Evolutionary conservation across 139 green algal species (phyloP).

Genomic region (Picochlorum sp.): DNA sequence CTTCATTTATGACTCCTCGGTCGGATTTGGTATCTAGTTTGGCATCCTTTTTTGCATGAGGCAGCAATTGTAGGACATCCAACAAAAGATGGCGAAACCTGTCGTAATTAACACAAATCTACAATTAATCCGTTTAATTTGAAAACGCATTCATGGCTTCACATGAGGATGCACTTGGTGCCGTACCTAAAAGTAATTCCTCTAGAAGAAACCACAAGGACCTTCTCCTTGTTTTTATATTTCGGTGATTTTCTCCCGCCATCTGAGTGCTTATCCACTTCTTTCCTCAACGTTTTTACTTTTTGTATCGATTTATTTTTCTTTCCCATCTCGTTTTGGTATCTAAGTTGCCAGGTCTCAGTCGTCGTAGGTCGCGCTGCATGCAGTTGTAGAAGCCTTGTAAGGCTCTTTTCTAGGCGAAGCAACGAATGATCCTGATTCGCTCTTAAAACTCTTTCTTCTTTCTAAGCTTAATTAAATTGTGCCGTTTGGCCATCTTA

Average conservation of each 20-base stretch:
- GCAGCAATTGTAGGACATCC: slow-evolving; percentile 81
- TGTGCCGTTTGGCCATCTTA: too few species aligned
- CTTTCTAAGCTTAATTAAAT: too few species aligned
- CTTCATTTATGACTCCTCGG: slow-evolving; percentile 80
- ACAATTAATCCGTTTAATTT: not conserved
- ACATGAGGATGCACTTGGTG: too few species aligned
- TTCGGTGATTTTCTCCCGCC: not conserved
- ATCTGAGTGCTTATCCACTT: not conserved
- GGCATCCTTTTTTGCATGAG: slow-evolving; percentile 88
- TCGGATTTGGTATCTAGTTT: slow-evolving; percentile 96
- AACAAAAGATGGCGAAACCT: slow-evolving; percentile 89
- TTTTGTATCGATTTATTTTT: too few species aligned
- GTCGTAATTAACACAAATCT: slow-evolving; percentile 1
- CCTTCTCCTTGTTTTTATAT: slow-evolving; percentile 11
- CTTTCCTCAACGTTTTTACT: too few species aligned
- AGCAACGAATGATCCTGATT: too few species aligned
- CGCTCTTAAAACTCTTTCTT: too few species aligned
- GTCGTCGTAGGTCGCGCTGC: too few species aligned
- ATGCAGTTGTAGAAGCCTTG: too few species aligned
- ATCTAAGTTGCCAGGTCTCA: too few species aligned
- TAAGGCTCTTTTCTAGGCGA: too few species aligned
- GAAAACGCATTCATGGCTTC: not conserved
- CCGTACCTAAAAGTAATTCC: slow-evolving; percentile 15
- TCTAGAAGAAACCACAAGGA: slow-evolving; percentile 10
- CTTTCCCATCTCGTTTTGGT: not conserved